Conservation (phyloP, 177 flowering plant species). For the Tripterygium wilfordii region DNA sequence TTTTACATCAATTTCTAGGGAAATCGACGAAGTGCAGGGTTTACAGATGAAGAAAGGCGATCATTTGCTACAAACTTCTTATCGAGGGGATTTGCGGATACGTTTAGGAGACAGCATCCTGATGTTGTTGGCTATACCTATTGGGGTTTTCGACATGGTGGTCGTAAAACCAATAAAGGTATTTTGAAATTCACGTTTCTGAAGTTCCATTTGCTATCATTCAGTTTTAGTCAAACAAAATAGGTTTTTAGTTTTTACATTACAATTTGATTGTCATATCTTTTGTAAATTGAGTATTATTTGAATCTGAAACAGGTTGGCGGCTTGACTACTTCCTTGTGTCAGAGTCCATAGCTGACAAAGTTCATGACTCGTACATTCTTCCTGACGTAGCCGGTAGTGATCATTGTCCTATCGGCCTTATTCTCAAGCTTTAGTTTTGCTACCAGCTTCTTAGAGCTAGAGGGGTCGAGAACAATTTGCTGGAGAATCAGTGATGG, state of each 20-base stretch:
- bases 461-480: too few species aligned
- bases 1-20: slow-evolving; percentile 37
- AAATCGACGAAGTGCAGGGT: slow-evolving; percentile 93
- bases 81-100: slow-evolving; percentile 77
- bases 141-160: slow-evolving; percentile 93
- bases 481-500: too few species aligned
- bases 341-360: slow-evolving; percentile 73
- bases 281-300: too few species aligned
- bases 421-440: slow-evolving; percentile 54
- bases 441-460: neutral
- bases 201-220: too few species aligned
- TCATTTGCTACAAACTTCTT: slow-evolving; percentile 76
- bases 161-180: slow-evolving; percentile 79
- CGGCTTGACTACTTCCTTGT: slow-evolving; percentile 92
- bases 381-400: slow-evolving; percentile 83
- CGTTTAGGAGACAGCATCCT: slow-evolving; percentile 88
- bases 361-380: slow-evolving; percentile 88
- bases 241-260: too few species aligned
- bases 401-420: slow-evolving; percentile 92
- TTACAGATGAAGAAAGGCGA: slow-evolving; percentile 86
- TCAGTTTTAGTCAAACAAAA: too few species aligned
- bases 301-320: slow-evolving; percentile 84
- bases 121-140: slow-evolving; percentile 91
- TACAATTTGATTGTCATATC: too few species aligned
- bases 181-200: neutral